phyloP scores from a whole-genome alignment of 805 yeast species.

The Nakazawaea ernobii region DNA sequence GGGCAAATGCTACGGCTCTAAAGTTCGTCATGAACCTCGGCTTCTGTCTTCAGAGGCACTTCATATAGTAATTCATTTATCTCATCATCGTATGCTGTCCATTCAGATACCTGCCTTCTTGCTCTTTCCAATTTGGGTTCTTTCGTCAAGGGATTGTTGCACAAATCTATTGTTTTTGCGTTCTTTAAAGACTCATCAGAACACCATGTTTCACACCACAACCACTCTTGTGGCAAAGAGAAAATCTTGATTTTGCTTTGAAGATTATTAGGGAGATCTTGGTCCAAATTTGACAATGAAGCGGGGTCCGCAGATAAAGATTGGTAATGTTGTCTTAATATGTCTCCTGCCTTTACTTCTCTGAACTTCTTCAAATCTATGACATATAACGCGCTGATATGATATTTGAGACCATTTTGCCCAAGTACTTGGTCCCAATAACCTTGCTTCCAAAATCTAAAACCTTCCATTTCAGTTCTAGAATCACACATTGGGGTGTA shows the following conservation, averaged over 20 bases:
- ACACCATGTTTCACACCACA: slow-evolving; percentile 96
- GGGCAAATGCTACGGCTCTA: not conserved
- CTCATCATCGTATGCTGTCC: slow-evolving; percentile 61
- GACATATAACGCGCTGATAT: slow-evolving; percentile 79
- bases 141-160: slow-evolving; percentile 78
- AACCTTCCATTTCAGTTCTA: slow-evolving; percentile 74
- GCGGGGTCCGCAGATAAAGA: slow-evolving; percentile 69
- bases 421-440: slow-evolving; percentile 71
- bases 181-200: slow-evolving; percentile 49
- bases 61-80: slow-evolving; percentile 27
- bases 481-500: slow-evolving; percentile 86
- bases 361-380: slow-evolving; percentile 71
- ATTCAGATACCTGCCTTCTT: slow-evolving; percentile 70
- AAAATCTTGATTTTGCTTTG: slow-evolving; percentile 63
- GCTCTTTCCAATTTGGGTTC: slow-evolving; percentile 77
- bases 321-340: slow-evolving; percentile 79
- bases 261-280: slow-evolving; percentile 87
- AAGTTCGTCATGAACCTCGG: slow-evolving; percentile 8
- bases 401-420: slow-evolving; percentile 56
- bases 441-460: slow-evolving; percentile 88
- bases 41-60: not conserved
- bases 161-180: slow-evolving; percentile 78
- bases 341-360: slow-evolving; percentile 67
- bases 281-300: slow-evolving; percentile 81
- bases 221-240: slow-evolving; percentile 77